Evolutionary conservation across 345 rosid species (phyloP).

Genomic region (Aquilaria yunnanensis): DNA sequence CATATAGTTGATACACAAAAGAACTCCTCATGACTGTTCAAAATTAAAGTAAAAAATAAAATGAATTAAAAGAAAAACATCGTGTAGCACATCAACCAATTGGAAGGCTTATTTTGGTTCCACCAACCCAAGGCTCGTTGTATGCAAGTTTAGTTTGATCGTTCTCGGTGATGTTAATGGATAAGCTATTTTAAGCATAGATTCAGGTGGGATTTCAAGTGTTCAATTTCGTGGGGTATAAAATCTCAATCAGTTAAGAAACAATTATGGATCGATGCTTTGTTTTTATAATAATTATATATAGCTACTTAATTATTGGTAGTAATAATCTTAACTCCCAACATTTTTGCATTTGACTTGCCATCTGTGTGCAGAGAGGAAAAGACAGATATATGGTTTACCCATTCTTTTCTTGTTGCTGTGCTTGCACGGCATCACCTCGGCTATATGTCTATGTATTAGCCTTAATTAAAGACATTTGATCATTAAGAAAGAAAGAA

Average conservation of each 20-base stretch:
- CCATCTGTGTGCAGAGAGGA: slow-evolving; percentile 33
- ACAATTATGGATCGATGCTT: slow-evolving; percentile 10
- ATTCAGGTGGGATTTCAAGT: slow-evolving; percentile 28
- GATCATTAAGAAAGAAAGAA: neutral
- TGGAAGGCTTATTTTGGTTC: slow-evolving; percentile 16
- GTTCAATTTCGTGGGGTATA: slow-evolving; percentile 49
- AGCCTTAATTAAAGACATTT: slow-evolving; percentile 20
- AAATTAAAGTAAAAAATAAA: neutral
- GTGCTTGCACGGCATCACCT: slow-evolving; percentile 35
- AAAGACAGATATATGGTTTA: slow-evolving; percentile 28
- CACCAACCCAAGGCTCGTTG: slow-evolving; percentile 6
- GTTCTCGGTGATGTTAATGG: slow-evolving; percentile 18
- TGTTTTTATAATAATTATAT: neutral
- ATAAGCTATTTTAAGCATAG: slow-evolving; percentile 19
- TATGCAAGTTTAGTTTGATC: slow-evolving; percentile 9
- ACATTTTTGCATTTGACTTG: slow-evolving; percentile 36
- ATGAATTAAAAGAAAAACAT: too few relatives aligned
- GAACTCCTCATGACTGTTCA: neutral
- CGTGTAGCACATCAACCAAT: slow-evolving; percentile 19
- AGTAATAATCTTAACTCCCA: neutral
- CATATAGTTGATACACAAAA: too few relatives aligned
- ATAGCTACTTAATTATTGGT: neutral
- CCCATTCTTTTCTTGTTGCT: slow-evolving; percentile 42
- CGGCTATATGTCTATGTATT: slow-evolving; percentile 5
- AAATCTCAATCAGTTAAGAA: slow-evolving; percentile 48